These are phyloP conservation scores for Neurospora sp. DNA, from an alignment of 495 filamentous ascomycete genomes.

Conservation along the genomic window DNA sequence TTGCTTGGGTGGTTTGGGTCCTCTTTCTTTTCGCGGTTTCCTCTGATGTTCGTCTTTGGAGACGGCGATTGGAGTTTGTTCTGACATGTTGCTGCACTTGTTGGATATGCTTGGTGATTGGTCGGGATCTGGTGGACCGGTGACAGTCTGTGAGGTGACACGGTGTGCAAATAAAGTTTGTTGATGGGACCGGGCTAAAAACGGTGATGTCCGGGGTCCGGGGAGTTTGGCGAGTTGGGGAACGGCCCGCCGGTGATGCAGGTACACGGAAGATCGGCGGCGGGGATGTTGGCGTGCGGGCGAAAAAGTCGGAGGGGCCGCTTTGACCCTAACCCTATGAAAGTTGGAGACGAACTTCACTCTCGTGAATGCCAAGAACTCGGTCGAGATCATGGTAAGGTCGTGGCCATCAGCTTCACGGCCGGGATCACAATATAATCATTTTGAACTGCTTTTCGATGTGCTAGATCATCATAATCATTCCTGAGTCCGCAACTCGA, in stretches of 20 bases:
- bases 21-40: background rate
- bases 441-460: background rate
- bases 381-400: background rate
- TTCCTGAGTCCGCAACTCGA: background rate
- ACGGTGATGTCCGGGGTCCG: background rate
- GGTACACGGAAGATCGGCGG: background rate
- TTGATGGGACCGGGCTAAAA: background rate
- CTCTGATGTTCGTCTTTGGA: background rate
- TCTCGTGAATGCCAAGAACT: background rate
- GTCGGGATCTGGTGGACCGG: background rate
- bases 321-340: background rate
- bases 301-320: background rate
- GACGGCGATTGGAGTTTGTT: background rate
- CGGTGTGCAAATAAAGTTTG: background rate
- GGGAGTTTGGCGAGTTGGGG: background rate
- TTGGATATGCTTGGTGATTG: background rate
- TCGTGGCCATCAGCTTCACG: background rate
- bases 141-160: background rate
- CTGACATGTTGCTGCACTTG: background rate
- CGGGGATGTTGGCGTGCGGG: background rate
- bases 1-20: constrained; percentile 8
- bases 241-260: background rate
- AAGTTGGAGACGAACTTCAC: background rate
- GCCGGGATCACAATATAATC: background rate
- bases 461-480: background rate